phyloP scores from a whole-genome alignment of 495 filamentous ascomycete genomes.

The Hypoxylon intermedium region DNA sequence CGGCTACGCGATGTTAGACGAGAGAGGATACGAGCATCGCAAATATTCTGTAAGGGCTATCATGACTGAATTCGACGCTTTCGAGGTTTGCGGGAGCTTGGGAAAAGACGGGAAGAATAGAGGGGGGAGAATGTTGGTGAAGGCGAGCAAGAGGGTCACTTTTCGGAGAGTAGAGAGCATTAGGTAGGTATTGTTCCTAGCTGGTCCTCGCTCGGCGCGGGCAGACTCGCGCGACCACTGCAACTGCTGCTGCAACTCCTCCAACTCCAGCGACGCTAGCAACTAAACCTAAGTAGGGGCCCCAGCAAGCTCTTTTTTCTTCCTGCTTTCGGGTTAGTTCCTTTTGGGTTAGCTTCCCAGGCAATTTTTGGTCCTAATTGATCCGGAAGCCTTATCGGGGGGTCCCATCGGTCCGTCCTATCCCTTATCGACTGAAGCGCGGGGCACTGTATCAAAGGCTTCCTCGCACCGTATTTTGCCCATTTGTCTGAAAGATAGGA shows the following conservation, averaged over 20 bases:
- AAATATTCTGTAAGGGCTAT: conserved; percentile 26
- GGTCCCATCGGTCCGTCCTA: conserved; percentile 28
- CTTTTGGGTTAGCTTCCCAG: conserved; percentile 1
- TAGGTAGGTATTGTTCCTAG: conserved; percentile 22
- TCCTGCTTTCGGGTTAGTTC: conserved; percentile 27
- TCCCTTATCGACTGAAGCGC: conserved; percentile 8
- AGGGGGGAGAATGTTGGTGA: conserved; percentile 32
- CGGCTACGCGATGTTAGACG: conserved; percentile 34
- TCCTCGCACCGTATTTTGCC: conserved; percentile 35
- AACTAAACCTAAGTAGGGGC: conserved; percentile 11
- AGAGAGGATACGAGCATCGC: conserved; percentile 40
- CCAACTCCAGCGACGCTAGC: neutral
- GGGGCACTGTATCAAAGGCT: conserved; percentile 24
- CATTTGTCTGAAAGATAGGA: conserved; percentile 3
- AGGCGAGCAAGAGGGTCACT: conserved; percentile 40
- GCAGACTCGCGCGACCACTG: conserved; percentile 38
- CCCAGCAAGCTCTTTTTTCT: conserved; percentile 21
- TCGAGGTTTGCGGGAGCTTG: neutral
- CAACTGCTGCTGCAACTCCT: neutral
- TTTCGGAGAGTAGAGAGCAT: conserved; percentile 36
- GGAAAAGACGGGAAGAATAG: conserved; percentile 12
- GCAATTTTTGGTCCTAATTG: conserved; percentile 33
- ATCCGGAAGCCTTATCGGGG: conserved; percentile 20
- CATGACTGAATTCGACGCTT: conserved; percentile 42
- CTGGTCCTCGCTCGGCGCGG: conserved; percentile 38